These are phyloP conservation scores for Casuarina glauca DNA, from an alignment of 306 rosid species.

Conservation along the genomic window DNA sequence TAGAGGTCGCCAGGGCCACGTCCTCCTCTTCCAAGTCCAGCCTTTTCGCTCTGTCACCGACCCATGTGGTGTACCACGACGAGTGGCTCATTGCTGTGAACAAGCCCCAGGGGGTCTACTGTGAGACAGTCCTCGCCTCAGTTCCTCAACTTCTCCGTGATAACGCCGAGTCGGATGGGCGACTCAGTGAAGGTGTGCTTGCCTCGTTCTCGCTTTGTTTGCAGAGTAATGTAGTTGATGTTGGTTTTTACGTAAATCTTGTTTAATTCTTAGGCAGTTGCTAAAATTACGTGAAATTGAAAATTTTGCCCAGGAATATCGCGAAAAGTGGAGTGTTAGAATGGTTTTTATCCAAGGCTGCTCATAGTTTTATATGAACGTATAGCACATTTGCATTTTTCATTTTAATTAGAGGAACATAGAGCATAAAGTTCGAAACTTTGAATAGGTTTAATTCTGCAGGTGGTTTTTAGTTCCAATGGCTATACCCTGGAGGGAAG, in stretches of 20 bases:
- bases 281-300: not conserved
- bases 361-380: not conserved
- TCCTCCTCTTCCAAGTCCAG: slow-evolving; percentile 66
- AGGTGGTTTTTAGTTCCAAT: not conserved
- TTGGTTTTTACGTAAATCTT: not conserved
- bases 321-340: not conserved
- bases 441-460: not conserved
- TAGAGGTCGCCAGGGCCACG: slow-evolving; percentile 73
- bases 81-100: slow-evolving; percentile 69
- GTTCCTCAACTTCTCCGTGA: slow-evolving; percentile 39
- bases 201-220: not conserved
- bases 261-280: not conserved
- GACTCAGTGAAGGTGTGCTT: not conserved
- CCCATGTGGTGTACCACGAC: slow-evolving; percentile 59
- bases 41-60: slow-evolving; percentile 44
- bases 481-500: not conserved
- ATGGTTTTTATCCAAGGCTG: not conserved
- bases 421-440: not conserved
- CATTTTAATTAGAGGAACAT: not conserved
- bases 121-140: slow-evolving; percentile 66
- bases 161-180: slow-evolving; percentile 27
- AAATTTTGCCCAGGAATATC: not conserved
- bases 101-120: slow-evolving; percentile 81
- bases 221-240: not conserved
- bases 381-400: not conserved